phyloP scores from a whole-genome alignment of 352 stramenopile species.

The Phytophthora hybrid region DNA sequence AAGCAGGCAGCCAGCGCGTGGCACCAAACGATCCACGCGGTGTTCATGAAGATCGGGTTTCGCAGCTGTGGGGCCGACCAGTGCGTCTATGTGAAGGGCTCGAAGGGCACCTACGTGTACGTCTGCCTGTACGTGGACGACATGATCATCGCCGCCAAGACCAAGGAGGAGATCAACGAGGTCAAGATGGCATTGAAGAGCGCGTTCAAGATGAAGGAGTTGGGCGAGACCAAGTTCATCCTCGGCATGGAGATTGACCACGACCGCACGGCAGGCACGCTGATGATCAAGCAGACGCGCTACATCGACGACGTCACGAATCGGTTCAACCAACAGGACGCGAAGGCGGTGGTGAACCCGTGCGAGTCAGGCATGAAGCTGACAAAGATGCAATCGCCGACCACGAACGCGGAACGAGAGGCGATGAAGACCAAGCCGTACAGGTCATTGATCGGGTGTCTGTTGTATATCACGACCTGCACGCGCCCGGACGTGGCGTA shows the following conservation, averaged over 20 bases:
- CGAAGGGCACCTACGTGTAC: no score
- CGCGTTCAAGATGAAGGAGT: background rate
- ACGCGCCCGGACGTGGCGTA: no score
- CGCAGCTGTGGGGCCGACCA: no score
- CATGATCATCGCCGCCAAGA: background rate
- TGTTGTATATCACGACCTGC: no score
- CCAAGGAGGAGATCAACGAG: background rate
- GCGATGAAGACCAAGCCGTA: background rate
- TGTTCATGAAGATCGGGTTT: background rate
- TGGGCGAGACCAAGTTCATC: background rate
- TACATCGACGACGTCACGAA: background rate
- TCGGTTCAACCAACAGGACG: background rate
- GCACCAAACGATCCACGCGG: background rate
- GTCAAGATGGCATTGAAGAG: constrained; percentile 4
- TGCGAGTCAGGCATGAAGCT: background rate
- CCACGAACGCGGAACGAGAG: background rate
- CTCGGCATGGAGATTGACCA: background rate
- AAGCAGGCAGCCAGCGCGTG: background rate
- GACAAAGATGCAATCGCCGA: background rate
- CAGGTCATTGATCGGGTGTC: background rate
- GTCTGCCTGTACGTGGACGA: background rate
- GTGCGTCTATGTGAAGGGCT: no score
- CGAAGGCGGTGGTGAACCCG: background rate
- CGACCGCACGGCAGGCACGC: background rate
- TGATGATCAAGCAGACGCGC: background rate